Evolutionary conservation across 208 protist species (phyloP), one percentile per base, ranked within the genome.

Genomic region (Tetramitus jugosus): DNA sequence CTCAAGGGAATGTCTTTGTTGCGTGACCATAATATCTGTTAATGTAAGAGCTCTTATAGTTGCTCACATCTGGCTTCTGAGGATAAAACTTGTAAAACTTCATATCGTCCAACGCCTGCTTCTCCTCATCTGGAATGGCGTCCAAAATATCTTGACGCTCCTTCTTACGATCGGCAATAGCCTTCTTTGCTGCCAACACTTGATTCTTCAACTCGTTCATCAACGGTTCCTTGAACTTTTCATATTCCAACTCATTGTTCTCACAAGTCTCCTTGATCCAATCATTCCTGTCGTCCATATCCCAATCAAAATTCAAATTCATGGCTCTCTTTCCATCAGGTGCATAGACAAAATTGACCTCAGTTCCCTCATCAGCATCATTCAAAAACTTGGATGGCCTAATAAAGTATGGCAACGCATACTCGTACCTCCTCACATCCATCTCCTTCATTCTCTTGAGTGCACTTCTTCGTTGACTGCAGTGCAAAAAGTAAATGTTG

Each of bases 11-110:
- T n/a, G n/a, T n/a, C n/a, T n/a, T n/a, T n/a, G n/a, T n/a, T 42
- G 81, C 81, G 65, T 84, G 81, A 20, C 81, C 81, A 68, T 82
- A 84, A 75, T 84, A 84, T 62, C 81, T 53, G 62, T 84, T 84
- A 43, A 84, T 76, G 23, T 67, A 82, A 33, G 67, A 31, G 39
- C 49, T 56, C 62, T 82, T 84, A 64, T 68, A 78, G 7, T 26
- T 26, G 17, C 67, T 56, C 2, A 83, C 14, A 52, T 75, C 42
- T 0, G 23, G 29, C 64, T 84, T 84, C 35, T 79, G 60, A 14
- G 81, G 81, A 76, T 84, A 84, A 52, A 78, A 84, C 76, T 84
- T 84, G 46, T 56, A 82, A 62, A 84, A 79, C 53, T 84, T 52
- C 31, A 84, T 68, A 45, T 81, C 64, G 39, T 84, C 76, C 43